These are phyloP conservation scores for Neostapfia colusana DNA, from an alignment of 176 grass and related monocot genomes.

Conservation along the genomic window DNA sequence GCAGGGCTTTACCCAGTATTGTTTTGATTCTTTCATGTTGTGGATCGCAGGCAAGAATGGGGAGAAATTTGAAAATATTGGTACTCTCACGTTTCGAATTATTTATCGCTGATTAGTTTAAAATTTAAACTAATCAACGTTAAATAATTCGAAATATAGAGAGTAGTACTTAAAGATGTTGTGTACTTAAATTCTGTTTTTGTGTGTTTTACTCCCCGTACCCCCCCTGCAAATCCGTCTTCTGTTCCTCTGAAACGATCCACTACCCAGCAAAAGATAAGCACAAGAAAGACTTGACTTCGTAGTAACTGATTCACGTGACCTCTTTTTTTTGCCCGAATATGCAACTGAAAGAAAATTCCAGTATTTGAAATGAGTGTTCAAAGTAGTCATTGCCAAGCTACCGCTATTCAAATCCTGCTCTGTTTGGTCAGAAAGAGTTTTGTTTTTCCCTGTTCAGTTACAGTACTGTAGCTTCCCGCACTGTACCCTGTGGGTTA, in stretches of 20 bases:
- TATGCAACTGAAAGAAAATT: background rate
- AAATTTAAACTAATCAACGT: no score
- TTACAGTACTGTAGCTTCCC: background rate
- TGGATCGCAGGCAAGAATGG: background rate
- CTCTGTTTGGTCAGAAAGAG: background rate
- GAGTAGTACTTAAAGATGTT: background rate
- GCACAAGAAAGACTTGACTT: background rate
- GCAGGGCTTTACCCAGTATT: background rate
- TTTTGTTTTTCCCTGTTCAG: background rate
- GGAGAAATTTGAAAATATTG: background rate
- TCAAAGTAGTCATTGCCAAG: background rate
- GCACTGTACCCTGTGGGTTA: background rate
- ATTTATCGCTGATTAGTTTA: no score
- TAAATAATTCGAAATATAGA: no score
- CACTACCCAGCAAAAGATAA: background rate
- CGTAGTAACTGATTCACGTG: background rate
- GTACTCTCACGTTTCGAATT: no score
- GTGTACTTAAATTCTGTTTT: background rate
- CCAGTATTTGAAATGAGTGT: background rate
- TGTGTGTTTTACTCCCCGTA: background rate
- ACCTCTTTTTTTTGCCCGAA: no score
- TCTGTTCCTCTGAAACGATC: background rate
- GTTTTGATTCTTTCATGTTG: background rate
- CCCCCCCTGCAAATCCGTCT: background rate
- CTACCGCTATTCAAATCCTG: background rate